Evolutionary conservation across 768 basidiomycete species (phyloP), one percentile per base, ranked within the genome.

Genomic region (Sporobolomyces roseus): DNA sequence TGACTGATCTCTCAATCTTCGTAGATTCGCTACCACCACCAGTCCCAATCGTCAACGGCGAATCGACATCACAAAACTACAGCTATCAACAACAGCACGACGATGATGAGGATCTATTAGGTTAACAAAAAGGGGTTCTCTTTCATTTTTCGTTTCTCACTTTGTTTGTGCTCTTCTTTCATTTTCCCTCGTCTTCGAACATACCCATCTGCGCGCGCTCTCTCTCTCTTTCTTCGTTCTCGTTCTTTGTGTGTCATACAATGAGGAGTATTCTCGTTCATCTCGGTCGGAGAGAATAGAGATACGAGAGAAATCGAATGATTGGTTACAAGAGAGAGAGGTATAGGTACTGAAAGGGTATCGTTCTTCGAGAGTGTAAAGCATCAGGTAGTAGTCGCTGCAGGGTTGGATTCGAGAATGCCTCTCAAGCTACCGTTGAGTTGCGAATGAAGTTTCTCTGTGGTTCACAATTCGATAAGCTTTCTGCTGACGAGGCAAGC

Each of bases 21-120:
- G 30, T 52, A 48, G 58, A 19, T 38, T 32, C 58, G 29, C 63
- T 69, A 16, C 43, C 68, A 1, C 68, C 68, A 4, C 58, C 68
- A 0, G 53, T 69, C 2, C 68, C 68, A 2, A 16, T 69, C 35
- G 52, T 69, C 27, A 46, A 64, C 51, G 67, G 25, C 23, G 23
- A 19, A 7, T 19, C 54, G 13, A 14, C 54, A 38, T 27, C 35
- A n/a, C 54, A 56, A 13, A 56, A n/a, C 23, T 25, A 56, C 32
- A 19, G 32, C 32, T 54, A 35, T 36, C 35, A 56, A 23, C 23
- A 43, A 3, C 43, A 27, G 4, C 30, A 33, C 23, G 45, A 46
- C 12, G 45, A 49, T 19, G 45, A 60, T 3, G 43, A 60, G 32
- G 58, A 60, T 17, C n/a, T 60, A 32, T 38, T 60, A 12, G 58